phyloP scores from a whole-genome alignment of 2,329 filamentous ascomycete species.

The Pseudogymnoascus verrucosus region DNA sequence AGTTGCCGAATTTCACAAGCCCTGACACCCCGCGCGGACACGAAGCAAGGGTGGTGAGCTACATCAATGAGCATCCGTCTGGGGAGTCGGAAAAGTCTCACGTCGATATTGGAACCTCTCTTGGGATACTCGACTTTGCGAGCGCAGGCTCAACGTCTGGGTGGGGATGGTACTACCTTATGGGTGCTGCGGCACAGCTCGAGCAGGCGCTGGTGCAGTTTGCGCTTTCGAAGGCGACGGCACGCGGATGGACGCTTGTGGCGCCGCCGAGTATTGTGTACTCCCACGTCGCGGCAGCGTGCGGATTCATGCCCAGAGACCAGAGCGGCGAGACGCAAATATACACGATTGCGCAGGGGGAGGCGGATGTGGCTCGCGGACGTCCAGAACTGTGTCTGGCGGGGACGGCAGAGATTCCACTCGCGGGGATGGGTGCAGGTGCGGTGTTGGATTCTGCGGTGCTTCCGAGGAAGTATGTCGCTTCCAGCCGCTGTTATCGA shows the following conservation, averaged over 20 bases:
- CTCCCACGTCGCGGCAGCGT: constrained; percentile 79
- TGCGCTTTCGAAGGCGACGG: constrained; percentile 64
- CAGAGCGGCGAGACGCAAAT: constrained; percentile 86
- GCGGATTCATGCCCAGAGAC: constrained; percentile 91
- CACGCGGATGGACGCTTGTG: constrained; percentile 70
- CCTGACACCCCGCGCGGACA: constrained; percentile 63
- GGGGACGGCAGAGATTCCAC: constrained; percentile 88
- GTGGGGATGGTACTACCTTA: constrained; percentile 96
- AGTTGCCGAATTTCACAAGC: constrained; percentile 82
- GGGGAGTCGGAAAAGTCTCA: constrained; percentile 53
- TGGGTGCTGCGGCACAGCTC: constrained; percentile 86
- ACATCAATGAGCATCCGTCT: constrained; percentile 69
- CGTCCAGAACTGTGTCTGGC: constrained; percentile 69
- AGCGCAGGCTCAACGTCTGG: constrained; percentile 74
- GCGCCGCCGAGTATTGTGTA: constrained; percentile 88
- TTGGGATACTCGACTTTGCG: constrained; percentile 87
- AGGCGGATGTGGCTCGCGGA: constrained; percentile 50
- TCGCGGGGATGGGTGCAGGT: constrained; percentile 83
- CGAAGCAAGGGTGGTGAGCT: constrained; percentile 57
- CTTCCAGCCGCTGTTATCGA: constrained; percentile 85
- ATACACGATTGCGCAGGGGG: constrained; percentile 65
- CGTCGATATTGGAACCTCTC: constrained; percentile 74
- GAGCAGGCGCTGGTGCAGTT: constrained; percentile 91
- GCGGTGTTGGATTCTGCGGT: constrained; percentile 54
- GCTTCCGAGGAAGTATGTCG: constrained; percentile 72